These are phyloP conservation scores for Candolleomyces aberdarensis DNA, from an alignment of 768 basidiomycete species.

Conservation along the genomic window DNA sequence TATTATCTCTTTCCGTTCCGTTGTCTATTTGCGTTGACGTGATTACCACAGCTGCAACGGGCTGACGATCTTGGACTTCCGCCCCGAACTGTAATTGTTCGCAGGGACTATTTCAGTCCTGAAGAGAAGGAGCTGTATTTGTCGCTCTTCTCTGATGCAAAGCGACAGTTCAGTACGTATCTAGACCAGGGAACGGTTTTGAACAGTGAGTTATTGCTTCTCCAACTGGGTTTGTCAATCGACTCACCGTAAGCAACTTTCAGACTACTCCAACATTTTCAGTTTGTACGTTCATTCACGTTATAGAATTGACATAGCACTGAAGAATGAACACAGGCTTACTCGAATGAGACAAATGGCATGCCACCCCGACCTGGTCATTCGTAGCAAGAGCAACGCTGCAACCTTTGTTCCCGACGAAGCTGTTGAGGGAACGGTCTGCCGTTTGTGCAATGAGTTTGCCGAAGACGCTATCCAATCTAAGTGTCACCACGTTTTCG, in stretches of 20 bases:
- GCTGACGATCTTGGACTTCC: conserved; percentile 96
- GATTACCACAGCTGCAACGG: conserved; percentile 68
- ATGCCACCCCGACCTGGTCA: conserved; percentile 91
- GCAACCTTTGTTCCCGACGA: conserved; percentile 56
- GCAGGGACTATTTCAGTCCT: conserved; percentile 89
- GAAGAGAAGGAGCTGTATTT: conserved; percentile 96
- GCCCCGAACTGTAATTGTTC: conserved; percentile 85
- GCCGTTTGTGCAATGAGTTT: conserved; percentile 93
- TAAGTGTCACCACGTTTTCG: conserved; percentile 91
- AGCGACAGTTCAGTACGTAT: conserved; percentile 88
- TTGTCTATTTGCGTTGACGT: background rate
- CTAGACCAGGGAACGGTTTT: conserved; percentile 86
- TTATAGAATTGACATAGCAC: background rate
- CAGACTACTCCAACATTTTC: conserved; percentile 90
- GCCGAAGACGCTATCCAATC: conserved; percentile 97
- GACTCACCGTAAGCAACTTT: background rate
- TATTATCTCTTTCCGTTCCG: background rate
- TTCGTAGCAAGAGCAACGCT: conserved; percentile 80
- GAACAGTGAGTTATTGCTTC: conserved; percentile 64
- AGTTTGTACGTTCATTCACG: conserved; percentile 51
- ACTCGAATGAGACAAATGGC: conserved; percentile 97
- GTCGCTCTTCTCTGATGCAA: conserved; percentile 89
- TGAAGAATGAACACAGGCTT: conserved; percentile 46
- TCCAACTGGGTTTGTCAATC: background rate
- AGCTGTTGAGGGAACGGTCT: conserved; percentile 75